phyloP scores from a whole-genome alignment of 495 filamentous ascomycete species.

The Xylaria scruposa region DNA sequence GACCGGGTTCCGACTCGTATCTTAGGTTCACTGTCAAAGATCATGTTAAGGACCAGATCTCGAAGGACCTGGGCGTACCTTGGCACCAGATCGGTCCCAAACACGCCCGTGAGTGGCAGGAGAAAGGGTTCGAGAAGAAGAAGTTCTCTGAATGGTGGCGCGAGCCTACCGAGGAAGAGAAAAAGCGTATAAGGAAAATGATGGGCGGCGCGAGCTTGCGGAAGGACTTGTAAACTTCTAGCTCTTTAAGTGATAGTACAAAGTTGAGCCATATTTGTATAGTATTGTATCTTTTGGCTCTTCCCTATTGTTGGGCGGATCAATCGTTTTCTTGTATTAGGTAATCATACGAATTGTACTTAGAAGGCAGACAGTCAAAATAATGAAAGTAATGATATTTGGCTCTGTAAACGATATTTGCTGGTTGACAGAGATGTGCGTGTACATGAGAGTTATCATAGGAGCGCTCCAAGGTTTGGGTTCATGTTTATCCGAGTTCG shows the following conservation, averaged over 20 bases:
- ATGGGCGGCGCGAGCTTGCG: slow-evolving; percentile 21
- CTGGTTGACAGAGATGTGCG: too few species aligned
- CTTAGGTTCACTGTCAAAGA: not conserved
- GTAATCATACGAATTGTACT: too few species aligned
- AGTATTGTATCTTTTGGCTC: too few species aligned
- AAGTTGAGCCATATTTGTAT: not conserved
- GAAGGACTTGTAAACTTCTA: slow-evolving; percentile 20
- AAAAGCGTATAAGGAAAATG: slow-evolving; percentile 29
- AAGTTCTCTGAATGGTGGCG: slow-evolving; percentile 39
- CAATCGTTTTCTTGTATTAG: too few species aligned
- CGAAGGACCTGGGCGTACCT: slow-evolving; percentile 43
- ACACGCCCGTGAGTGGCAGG: slow-evolving; percentile 39
- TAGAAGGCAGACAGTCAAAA: too few species aligned
- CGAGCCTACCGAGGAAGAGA: slow-evolving; percentile 29
- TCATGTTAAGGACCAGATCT: slow-evolving; percentile 41
- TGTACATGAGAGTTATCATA: too few species aligned
- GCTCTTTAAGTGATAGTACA: not conserved
- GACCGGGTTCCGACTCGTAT: not conserved
- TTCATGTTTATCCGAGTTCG: too few species aligned
- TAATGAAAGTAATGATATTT: too few species aligned
- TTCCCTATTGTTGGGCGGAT: too few species aligned
- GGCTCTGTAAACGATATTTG: too few species aligned
- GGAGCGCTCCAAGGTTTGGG: too few species aligned
- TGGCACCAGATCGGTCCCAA: slow-evolving; percentile 42
- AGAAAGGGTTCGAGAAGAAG: slow-evolving; percentile 41